Evolutionary conservation across 2,329 filamentous ascomycete species (phyloP).

Genomic region (Myriosclerotinia curreyana): DNA sequence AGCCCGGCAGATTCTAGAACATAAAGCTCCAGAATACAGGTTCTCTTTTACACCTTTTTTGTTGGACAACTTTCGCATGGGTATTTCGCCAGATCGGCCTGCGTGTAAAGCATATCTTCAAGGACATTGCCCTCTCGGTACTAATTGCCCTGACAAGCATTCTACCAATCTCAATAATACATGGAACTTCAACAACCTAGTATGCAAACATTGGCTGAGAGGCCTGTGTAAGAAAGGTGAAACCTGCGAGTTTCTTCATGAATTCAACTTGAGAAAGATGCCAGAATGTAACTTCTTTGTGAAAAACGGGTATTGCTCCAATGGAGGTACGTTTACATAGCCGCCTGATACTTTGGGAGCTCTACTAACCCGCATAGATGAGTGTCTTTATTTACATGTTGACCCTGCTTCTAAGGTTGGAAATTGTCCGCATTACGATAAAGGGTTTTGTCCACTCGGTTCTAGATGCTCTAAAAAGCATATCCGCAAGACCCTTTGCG

Average conservation of each 20-base stretch:
- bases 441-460: slow-evolving; percentile 90
- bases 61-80: slow-evolving; percentile 77
- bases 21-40: slow-evolving; percentile 55
- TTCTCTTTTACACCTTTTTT: slow-evolving; percentile 89
- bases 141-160: slow-evolving; percentile 83
- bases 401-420: slow-evolving; percentile 76
- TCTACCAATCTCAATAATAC: slow-evolving; percentile 38
- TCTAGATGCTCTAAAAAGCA: slow-evolving; percentile 86
- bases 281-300: slow-evolving; percentile 97
- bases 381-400: slow-evolving; percentile 90
- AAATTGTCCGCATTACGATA: slow-evolving; percentile 87
- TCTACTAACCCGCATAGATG: slow-evolving; percentile 52
- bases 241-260: slow-evolving; percentile 94
- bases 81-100: slow-evolving; percentile 73
- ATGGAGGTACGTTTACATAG: slow-evolving; percentile 52
- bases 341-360: not conserved
- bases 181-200: slow-evolving; percentile 71
- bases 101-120: slow-evolving; percentile 82
- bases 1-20: slow-evolving; percentile 52
- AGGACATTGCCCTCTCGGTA: slow-evolving; percentile 82
- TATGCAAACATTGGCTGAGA: slow-evolving; percentile 98
- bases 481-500: slow-evolving; percentile 75
- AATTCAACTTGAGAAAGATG: slow-evolving; percentile 98
- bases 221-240: slow-evolving; percentile 97
- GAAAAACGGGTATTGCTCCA: slow-evolving; percentile 89